Conservation (phyloP, 1,284 basidiomycete species). For the Pascua sp. region DNA sequence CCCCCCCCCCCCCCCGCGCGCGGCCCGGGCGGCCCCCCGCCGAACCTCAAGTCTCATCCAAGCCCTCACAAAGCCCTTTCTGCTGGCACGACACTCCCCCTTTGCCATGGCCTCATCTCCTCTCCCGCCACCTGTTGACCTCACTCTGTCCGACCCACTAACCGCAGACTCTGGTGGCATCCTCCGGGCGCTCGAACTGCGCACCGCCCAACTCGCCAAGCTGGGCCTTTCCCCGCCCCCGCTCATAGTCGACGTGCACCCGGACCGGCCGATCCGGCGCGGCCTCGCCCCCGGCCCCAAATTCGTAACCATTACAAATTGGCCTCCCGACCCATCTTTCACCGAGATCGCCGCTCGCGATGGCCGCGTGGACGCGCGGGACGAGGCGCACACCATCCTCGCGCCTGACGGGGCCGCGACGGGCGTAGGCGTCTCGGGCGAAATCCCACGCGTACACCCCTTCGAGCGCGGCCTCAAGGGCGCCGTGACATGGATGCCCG, state of each 20-base stretch:
- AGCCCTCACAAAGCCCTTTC: too few species aligned
- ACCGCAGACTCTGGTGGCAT: constrained; percentile 57
- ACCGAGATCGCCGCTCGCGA: constrained; percentile 59
- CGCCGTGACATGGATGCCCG: constrained; percentile 61
- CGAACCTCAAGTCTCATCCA: too few species aligned
- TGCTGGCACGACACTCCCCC: too few species aligned
- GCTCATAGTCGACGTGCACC: constrained; percentile 68
- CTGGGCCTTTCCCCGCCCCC: constrained; percentile 22
- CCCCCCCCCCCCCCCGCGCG: too few species aligned
- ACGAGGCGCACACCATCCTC: constrained; percentile 62
- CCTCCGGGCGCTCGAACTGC: constrained; percentile 59
- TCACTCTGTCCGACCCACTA: background rate
- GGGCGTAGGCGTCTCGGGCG: constrained; percentile 67
- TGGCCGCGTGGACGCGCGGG: constrained; percentile 59
- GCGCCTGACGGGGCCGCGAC: constrained; percentile 67
- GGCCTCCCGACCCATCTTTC: constrained; percentile 68
- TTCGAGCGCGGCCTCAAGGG: constrained; percentile 68
- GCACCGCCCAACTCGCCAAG: constrained; percentile 8
- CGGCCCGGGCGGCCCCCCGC: too few species aligned
- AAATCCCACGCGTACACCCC: constrained; percentile 65
- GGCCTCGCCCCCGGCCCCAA: constrained; percentile 64
- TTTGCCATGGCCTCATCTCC: too few species aligned
- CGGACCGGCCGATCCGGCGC: constrained; percentile 65
- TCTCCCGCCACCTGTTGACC: too few species aligned
- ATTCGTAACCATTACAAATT: constrained; percentile 58